Percentiles rank a stretch among this genome's conserved stretches.
These are phyloP conservation scores for Silene vulgaris DNA, from an alignment of 179 eudicot species.

Conservation along the genomic window DNA sequence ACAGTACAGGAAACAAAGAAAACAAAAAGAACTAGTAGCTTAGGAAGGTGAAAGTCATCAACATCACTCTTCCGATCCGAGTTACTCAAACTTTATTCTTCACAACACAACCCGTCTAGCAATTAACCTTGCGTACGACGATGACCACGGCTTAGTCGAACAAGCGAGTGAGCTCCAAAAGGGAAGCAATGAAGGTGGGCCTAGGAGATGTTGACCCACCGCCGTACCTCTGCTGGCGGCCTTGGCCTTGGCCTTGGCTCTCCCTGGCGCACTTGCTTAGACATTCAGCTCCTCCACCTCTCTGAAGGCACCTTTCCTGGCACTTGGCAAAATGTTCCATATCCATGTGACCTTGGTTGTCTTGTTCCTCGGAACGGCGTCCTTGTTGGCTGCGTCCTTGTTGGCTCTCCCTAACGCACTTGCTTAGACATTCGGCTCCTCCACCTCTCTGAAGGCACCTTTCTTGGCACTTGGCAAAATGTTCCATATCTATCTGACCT, in stretches of 20 bases:
- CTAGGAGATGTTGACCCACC: not conserved
- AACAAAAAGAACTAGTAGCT: not conserved
- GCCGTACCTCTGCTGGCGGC: not conserved
- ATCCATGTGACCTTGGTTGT: not conserved
- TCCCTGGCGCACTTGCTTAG: not conserved
- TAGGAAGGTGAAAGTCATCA: slow-evolving; percentile 5
- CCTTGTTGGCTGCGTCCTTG: not conserved
- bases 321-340: not conserved
- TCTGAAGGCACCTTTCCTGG: not conserved
- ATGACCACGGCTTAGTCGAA: not conserved
- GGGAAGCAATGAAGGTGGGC: slow-evolving; percentile 14
- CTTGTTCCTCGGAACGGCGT: not conserved
- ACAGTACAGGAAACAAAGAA: not conserved
- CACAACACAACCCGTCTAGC: slow-evolving; percentile 5
- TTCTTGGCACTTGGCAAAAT: too few relatives aligned
- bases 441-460: not conserved
- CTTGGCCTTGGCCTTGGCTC: not conserved
- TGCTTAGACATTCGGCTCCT: not conserved
- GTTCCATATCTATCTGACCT: not conserved
- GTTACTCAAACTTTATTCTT: not conserved
- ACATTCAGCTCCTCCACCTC: not conserved
- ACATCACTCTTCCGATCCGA: slow-evolving; percentile 11
- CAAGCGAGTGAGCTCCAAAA: slow-evolving; percentile 18
- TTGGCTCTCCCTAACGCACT: not conserved
- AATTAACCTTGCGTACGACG: slow-evolving; percentile 11